phyloP scores from a whole-genome alignment of 2,329 filamentous ascomycete species.

The Ophiognomonia clavigignenti-juglandacearum region DNA sequence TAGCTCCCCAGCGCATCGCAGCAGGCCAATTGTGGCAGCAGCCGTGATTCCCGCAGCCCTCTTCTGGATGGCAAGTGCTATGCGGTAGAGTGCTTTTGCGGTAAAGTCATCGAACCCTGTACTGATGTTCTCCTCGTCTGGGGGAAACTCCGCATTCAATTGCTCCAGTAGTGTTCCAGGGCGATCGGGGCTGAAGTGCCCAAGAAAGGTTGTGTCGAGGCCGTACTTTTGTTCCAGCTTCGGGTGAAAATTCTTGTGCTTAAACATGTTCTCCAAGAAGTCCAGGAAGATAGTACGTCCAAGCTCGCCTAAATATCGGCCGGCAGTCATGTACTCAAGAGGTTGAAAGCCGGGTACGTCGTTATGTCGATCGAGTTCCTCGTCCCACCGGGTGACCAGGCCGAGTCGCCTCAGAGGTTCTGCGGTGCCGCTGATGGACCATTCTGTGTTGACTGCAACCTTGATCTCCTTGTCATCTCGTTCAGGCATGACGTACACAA shows the following conservation, averaged over 20 bases:
- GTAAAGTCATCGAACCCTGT: no score
- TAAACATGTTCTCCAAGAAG: slow-evolving; percentile 46
- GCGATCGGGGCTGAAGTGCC: slow-evolving; percentile 58
- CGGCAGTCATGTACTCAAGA: slow-evolving; percentile 79
- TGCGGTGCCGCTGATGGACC: slow-evolving; percentile 74
- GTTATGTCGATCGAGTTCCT: slow-evolving; percentile 58
- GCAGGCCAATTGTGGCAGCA: slow-evolving; percentile 64
- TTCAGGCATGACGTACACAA: slow-evolving; percentile 43
- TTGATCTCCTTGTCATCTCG: slow-evolving; percentile 46
- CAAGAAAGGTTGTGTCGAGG: slow-evolving; percentile 68
- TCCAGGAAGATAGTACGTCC: slow-evolving; percentile 66
- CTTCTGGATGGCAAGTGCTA: slow-evolving; percentile 65
- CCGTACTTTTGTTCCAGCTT: slow-evolving; percentile 55
- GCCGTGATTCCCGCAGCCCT: slow-evolving; percentile 72
- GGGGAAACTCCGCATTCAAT: slow-evolving; percentile 50
- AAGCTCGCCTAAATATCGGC: slow-evolving; percentile 72
- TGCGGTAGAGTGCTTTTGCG: slow-evolving; percentile 50
- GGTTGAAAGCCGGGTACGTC: slow-evolving; percentile 74
- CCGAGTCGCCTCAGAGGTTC: slow-evolving; percentile 57
- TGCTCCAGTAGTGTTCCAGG: slow-evolving; percentile 37
- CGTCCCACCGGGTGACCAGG: slow-evolving; percentile 69
- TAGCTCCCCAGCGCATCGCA: slow-evolving; percentile 66
- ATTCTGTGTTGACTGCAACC: slow-evolving; percentile 78
- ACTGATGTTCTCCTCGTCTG: no score
- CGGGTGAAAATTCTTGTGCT: slow-evolving; percentile 46